Conservation (phyloP, 1,284 basidiomycete genomes). For the Ganoderma sinense region DNA sequence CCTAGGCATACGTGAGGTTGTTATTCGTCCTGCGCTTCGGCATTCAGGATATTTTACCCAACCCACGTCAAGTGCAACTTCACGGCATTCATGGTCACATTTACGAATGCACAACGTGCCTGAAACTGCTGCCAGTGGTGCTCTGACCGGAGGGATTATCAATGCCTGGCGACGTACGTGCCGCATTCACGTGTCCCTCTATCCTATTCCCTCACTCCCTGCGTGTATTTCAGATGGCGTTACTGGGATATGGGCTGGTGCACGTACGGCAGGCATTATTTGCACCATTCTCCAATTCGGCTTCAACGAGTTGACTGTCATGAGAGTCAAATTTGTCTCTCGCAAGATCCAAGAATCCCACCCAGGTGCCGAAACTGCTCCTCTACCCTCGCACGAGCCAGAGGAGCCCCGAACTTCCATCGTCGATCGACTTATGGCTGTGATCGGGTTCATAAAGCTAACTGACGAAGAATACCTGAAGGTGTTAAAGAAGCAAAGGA, state of each 20-base stretch:
- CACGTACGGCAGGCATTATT: slow-evolving; percentile 57
- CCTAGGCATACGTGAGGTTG: slow-evolving; percentile 72
- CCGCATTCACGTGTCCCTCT: neutral
- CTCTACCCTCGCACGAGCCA: slow-evolving; percentile 30
- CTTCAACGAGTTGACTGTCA: slow-evolving; percentile 69
- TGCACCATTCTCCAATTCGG: slow-evolving; percentile 67
- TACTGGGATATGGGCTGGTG: slow-evolving; percentile 55
- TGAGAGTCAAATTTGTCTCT: slow-evolving; percentile 62
- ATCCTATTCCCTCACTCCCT: neutral
- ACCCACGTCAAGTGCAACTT: slow-evolving; percentile 36
- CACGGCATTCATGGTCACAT: slow-evolving; percentile 50
- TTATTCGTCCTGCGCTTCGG: slow-evolving; percentile 62
- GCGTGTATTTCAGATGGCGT: slow-evolving; percentile 47
- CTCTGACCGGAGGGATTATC: slow-evolving; percentile 61
- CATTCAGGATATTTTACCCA: slow-evolving; percentile 19
- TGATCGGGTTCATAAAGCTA: slow-evolving; percentile 55
- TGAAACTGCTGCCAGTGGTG: slow-evolving; percentile 72
- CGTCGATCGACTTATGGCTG: slow-evolving; percentile 24
- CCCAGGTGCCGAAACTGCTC: neutral
- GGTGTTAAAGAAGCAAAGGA: slow-evolving; percentile 60
- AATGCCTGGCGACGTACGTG: slow-evolving; percentile 54
- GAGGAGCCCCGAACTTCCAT: slow-evolving; percentile 46
- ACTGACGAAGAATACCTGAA: slow-evolving; percentile 71
- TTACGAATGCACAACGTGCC: slow-evolving; percentile 63
- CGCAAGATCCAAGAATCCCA: slow-evolving; percentile 33